Conservation (phyloP, 768 basidiomycete species). For the Tremella mesenterica region DNA sequence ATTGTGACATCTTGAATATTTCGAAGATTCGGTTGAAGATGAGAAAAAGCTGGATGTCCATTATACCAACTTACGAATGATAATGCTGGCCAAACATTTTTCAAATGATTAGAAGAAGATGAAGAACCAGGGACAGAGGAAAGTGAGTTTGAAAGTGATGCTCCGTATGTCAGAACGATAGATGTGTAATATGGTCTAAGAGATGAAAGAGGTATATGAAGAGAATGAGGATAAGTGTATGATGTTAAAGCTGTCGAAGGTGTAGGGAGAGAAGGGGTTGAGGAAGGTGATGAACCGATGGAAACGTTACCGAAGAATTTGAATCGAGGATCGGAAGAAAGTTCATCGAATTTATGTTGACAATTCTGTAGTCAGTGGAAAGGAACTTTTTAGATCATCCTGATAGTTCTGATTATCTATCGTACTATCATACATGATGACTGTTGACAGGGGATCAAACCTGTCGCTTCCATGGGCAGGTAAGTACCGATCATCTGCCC, state of each 20-base stretch:
- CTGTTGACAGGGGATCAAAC: neutral
- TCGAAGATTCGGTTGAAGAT: constrained; percentile 56
- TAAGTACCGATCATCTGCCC: too few relatives aligned
- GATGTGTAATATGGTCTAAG: constrained; percentile 71
- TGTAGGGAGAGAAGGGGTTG: constrained; percentile 10
- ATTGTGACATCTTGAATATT: constrained; percentile 64
- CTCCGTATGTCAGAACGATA: constrained; percentile 78
- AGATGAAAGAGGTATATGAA: constrained; percentile 55
- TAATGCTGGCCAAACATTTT: constrained; percentile 61
- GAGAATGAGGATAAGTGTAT: constrained; percentile 52
- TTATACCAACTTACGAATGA: constrained; percentile 95
- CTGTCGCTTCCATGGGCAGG: neutral
- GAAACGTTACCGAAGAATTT: constrained; percentile 82
- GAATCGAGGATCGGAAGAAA: constrained; percentile 70
- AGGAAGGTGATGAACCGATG: constrained; percentile 32
- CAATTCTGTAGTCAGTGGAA: constrained; percentile 92
- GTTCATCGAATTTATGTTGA: constrained; percentile 82
- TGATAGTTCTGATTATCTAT: too few relatives aligned
- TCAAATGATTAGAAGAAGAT: constrained; percentile 47
- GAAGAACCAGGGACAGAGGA: constrained; percentile 49
- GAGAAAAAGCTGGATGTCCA: constrained; percentile 64
- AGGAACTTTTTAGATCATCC: too few relatives aligned
- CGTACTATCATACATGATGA: too few relatives aligned
- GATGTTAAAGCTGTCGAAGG: constrained; percentile 22
- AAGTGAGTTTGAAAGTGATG: constrained; percentile 54